Evolutionary conservation across 2,329 filamentous ascomycete genomes (phyloP), one percentile per base, ranked within the genome.

Genomic region (Colletotrichum orchidophilum): DNA sequence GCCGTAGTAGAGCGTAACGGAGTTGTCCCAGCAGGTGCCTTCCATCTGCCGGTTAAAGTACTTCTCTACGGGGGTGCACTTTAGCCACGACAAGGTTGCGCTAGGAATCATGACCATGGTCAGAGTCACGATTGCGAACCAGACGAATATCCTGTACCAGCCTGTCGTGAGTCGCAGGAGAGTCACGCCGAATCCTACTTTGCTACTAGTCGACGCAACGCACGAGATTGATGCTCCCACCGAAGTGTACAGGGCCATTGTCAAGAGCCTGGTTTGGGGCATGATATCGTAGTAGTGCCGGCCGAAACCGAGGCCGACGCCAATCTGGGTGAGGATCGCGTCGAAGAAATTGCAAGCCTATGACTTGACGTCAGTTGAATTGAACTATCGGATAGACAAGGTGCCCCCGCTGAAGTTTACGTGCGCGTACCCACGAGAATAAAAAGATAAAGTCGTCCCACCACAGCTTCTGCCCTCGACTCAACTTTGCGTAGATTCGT

Each of bases 131-230:
- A 78, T 74, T 29, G 76, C 73, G 60, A 75, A 74, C 77, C 77
- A 79, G 8, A 80, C 73, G n/a, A 75, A 58, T 12, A 50, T 53
- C 29, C 74, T 72, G 70, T 75, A 75, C 71, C 75, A 73, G 24
- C 74, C 73, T 1, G 61, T 65, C 24, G 78, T 72, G 46, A 78
- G 73, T 21, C 78, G 77, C 29, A 79, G 74, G 13, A 80, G 63
- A n/a, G 76, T 77, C 18, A 78, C 61, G 13, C 75, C 75, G 42
- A 79, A 78, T 0, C 76, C 77, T 0, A 77, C 77, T 57, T 79
- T 79, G 70, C 75, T 76, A 5, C 63, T 57, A 1, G 68, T 67
- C 1, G 71, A 75, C n/a, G 27, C 59, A 24, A 60, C 74, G 53
- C 29, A 72, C 11, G 52, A 74, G 27, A 68, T 68, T 24, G 61